Percentiles rank a stretch among this genome's conserved stretches.
phyloP scores from a whole-genome alignment of 352 stramenopile species.

The Pythium rishiriense region DNA sequence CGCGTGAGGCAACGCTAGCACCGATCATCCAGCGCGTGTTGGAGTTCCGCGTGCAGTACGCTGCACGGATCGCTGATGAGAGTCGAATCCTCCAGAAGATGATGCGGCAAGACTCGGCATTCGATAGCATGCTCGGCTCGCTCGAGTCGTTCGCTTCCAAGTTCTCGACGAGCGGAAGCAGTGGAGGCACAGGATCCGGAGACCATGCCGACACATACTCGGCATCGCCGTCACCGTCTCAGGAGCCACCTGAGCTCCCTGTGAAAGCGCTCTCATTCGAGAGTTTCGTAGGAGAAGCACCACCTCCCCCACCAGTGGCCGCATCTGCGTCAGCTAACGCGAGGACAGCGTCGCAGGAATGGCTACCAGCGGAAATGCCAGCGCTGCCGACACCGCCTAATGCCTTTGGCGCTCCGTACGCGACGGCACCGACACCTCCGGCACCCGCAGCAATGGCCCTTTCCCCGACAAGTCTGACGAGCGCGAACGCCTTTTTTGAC shows the following conservation, averaged over 20 bases:
- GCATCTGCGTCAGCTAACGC: background rate
- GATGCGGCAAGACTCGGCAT: conserved; percentile 39
- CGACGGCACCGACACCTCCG: background rate
- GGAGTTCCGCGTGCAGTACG: conserved; percentile 67
- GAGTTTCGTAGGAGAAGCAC: conserved; percentile 54
- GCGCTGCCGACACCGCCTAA: conserved; percentile 4
- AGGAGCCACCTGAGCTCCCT: conserved; percentile 12
- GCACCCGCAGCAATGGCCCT: background rate
- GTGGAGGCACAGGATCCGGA: conserved; percentile 2
- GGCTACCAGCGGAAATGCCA: conserved; percentile 11
- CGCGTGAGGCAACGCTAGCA: conserved; percentile 57
- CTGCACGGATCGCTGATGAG: conserved; percentile 49
- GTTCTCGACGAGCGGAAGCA: conserved; percentile 9
- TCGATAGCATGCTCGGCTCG: conserved; percentile 41
- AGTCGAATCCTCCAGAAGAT: conserved; percentile 54
- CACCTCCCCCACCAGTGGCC: background rate
- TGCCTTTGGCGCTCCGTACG: background rate
- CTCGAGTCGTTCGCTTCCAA: conserved; percentile 43
- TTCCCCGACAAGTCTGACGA: conserved; percentile 11
- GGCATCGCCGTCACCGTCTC: background rate
- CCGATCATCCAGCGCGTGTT: conserved; percentile 66
- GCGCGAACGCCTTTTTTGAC: conserved; percentile 7
- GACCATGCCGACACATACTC: background rate
- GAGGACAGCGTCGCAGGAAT: background rate
- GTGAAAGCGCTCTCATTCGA: conserved; percentile 63